Conservation (phyloP, 768 basidiomycete species). For the Tephrocybe sp. region DNA sequence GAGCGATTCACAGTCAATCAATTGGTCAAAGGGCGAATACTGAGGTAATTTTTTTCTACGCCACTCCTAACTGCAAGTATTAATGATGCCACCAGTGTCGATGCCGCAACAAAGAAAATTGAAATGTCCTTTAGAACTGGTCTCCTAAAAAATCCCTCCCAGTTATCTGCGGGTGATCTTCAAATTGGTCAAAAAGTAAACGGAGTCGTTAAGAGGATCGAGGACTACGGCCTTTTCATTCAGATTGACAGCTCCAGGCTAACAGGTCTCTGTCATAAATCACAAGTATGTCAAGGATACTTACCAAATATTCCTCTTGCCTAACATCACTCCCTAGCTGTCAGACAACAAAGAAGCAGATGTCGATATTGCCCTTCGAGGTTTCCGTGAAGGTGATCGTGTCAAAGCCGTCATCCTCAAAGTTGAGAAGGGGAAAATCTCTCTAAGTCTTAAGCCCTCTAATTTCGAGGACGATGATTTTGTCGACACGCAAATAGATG, state of each 20-base stretch:
- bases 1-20: slow-evolving; percentile 75
- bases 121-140: slow-evolving; percentile 86
- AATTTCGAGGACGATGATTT: slow-evolving; percentile 75
- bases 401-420: slow-evolving; percentile 78
- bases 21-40: slow-evolving; percentile 82
- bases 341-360: slow-evolving; percentile 88
- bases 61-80: too few relatives aligned
- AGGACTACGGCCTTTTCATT: slow-evolving; percentile 92
- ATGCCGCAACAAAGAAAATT: slow-evolving; percentile 72
- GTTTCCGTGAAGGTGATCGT: slow-evolving; percentile 84
- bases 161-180: slow-evolving; percentile 54
- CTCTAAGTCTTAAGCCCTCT: slow-evolving; percentile 88
- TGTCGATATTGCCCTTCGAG: slow-evolving; percentile 70
- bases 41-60: slow-evolving; percentile 68
- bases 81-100: slow-evolving; percentile 49
- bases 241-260: slow-evolving; percentile 83
- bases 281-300: slow-evolving; percentile 57
- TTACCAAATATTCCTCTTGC: not conserved
- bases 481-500: slow-evolving; percentile 33
- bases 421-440: slow-evolving; percentile 76
- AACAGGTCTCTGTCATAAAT: slow-evolving; percentile 92
- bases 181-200: slow-evolving; percentile 78
- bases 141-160: slow-evolving; percentile 43
- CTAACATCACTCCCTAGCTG: slow-evolving; percentile 48
- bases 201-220: slow-evolving; percentile 77